Conservation (phyloP, 192 early-diverging fungal species). For the Gaertneriomyces semiglobifer region DNA sequence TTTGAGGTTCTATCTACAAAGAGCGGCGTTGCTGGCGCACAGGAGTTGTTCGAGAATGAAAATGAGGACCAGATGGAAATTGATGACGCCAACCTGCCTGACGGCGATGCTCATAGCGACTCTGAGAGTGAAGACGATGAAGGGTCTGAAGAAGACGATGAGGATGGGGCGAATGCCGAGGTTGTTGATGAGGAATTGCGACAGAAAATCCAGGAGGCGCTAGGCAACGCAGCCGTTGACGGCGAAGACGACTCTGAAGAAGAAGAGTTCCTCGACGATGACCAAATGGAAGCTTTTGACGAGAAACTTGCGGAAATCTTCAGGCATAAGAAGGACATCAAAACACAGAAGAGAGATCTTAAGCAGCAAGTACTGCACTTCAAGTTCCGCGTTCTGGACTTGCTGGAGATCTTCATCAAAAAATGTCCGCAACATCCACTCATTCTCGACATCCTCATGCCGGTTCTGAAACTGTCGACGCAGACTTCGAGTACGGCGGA, state of each 20-base stretch:
- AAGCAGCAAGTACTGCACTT: constrained; percentile 82
- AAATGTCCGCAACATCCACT: constrained; percentile 67
- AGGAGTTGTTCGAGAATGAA: constrained; percentile 58
- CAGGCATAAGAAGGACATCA: constrained; percentile 72
- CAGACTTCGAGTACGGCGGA: constrained; percentile 43
- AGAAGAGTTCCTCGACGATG: constrained; percentile 67
- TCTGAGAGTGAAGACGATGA: constrained; percentile 46
- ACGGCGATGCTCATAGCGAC: constrained; percentile 35
- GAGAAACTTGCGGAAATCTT: constrained; percentile 93
- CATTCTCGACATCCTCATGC: constrained; percentile 65
- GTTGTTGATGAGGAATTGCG: constrained; percentile 75
- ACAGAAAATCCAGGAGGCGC: constrained; percentile 65
- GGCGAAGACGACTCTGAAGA: constrained; percentile 56
- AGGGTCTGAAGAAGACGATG: constrained; percentile 50
- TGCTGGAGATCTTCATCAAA: constrained; percentile 74
- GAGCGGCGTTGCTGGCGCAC: constrained; percentile 52
- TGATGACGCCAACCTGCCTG: constrained; percentile 46
- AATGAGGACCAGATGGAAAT: constrained; percentile 47
- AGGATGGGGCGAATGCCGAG: constrained; percentile 42
- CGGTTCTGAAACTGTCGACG: constrained; percentile 63
- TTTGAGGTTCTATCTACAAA: constrained; percentile 61
- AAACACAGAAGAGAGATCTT: constrained; percentile 74
- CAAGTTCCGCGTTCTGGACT: constrained; percentile 82
- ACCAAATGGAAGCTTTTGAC: constrained; percentile 88
- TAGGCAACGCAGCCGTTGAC: constrained; percentile 42